These are phyloP conservation scores for Gossypioides kirkii DNA, from an alignment of 345 rosid genomes.

Conservation along the genomic window DNA sequence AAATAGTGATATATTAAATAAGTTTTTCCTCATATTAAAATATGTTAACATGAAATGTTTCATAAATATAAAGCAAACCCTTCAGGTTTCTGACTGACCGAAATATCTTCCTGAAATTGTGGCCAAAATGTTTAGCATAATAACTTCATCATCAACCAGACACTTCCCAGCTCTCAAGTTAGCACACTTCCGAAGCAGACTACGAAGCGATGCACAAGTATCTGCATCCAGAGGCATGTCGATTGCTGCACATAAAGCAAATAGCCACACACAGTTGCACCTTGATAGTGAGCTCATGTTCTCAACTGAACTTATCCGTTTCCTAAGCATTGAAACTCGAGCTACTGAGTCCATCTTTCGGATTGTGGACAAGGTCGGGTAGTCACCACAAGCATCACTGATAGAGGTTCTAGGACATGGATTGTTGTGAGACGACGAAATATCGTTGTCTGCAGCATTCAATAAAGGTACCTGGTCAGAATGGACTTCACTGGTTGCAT, in stretches of 20 bases:
- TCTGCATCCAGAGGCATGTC: slow-evolving; percentile 71
- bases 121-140: slow-evolving; percentile 70
- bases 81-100: slow-evolving; percentile 57
- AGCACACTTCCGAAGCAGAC: slow-evolving; percentile 74
- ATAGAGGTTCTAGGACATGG: slow-evolving; percentile 3
- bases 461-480: slow-evolving; percentile 1
- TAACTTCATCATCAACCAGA: slow-evolving; percentile 59
- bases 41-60: not conserved
- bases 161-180: slow-evolving; percentile 55
- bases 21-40: not conserved
- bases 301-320: slow-evolving; percentile 50
- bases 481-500: slow-evolving; percentile 16
- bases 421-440: not conserved
- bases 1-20: too few species aligned
- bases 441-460: slow-evolving; percentile 9
- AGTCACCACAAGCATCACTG: slow-evolving; percentile 21
- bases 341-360: slow-evolving; percentile 64
- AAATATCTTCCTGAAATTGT: slow-evolving; percentile 73
- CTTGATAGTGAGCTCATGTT: slow-evolving; percentile 30
- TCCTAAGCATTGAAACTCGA: slow-evolving; percentile 58
- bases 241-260: slow-evolving; percentile 68
- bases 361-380: slow-evolving; percentile 46
- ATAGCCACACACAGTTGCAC: slow-evolving; percentile 60
- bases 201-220: slow-evolving; percentile 59
- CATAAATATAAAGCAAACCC: not conserved